Evolutionary conservation across 2,329 filamentous ascomycete genomes (phyloP), one percentile per base, ranked within the genome.

Genomic region (Trichoderma atrobrunneum): DNA sequence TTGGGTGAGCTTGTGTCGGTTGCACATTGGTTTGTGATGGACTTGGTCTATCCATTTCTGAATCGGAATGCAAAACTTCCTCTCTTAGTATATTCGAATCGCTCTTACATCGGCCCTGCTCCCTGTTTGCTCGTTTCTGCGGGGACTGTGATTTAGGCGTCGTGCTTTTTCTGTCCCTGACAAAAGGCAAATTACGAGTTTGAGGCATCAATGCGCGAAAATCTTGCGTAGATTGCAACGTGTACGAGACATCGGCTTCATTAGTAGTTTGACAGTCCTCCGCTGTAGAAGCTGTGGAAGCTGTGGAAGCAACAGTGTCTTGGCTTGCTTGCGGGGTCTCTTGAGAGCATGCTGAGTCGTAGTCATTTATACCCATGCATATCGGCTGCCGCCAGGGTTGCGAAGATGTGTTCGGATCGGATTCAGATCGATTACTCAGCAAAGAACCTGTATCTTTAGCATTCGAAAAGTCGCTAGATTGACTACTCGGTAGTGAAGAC

Each of bases 161-260:
- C 18, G 62, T 48, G 11, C 10, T 24, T 56, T 30, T 32, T 21
- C 57, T 62, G 7, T 21, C 28, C 36, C 16, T 68, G 32, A 60
- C 1, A 63, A 80, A 81, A 3, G 80, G 80, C 12, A 81, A 76
- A 12, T 75, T 74, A 21, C 80, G 78, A 56, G 78, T 79, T 16
- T 57, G 76, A 4, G 80, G 80, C 78, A 81, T 78, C 2, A 77
- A 63, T 51, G 77, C 71, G 24, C 76, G 77, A 67, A 80, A 81
- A 34, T 75, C 71, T 11, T 65, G 32, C 2, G 51, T 16, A 59
- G 24, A 5, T 56, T 26, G 60, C 5, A 39, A 7, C 3, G 28
- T 4, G 14, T 18, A 28, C 21, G 11, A 12, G n/a, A 32, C 11
- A 39, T 54, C 7, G 10, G 54, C 7, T 16, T 26, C 12, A 6